Evolutionary conservation across 805 yeast species (phyloP).

Genomic region (Candida boidinii): DNA sequence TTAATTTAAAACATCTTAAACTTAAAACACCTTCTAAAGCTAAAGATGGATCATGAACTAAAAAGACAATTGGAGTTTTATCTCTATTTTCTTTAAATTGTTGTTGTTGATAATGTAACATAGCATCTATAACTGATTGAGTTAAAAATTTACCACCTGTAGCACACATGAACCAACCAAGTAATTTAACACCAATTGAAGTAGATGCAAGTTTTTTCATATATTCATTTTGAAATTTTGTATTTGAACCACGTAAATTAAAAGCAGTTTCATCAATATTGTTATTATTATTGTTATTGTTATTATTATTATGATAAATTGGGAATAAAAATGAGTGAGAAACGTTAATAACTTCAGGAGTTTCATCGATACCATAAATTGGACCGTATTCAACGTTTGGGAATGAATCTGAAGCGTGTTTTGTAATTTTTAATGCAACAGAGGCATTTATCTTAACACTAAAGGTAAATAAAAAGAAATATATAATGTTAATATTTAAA

Average conservation of each 20-base stretch:
- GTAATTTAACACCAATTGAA: constrained; percentile 58
- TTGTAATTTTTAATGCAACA: constrained; percentile 50
- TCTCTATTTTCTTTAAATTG: constrained; percentile 19
- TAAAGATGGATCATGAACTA: constrained; percentile 63
- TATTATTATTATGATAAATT: constrained; percentile 12
- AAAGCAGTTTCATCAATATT: constrained; percentile 28
- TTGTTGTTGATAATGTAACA: constrained; percentile 49
- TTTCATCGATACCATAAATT: constrained; percentile 61
- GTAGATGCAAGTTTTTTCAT: constrained; percentile 51
- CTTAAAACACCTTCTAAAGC: constrained; percentile 54
- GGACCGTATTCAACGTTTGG: constrained; percentile 64
- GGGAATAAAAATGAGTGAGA: constrained; percentile 69
- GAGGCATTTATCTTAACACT: constrained; percentile 41
- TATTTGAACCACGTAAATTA: constrained; percentile 47
- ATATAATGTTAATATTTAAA: too few relatives aligned
- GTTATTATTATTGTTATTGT: constrained; percentile 55
- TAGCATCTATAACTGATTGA: constrained; percentile 56
- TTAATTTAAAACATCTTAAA: constrained; percentile 62
- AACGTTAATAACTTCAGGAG: constrained; percentile 36
- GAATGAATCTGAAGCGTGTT: constrained; percentile 56
- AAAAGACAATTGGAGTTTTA: constrained; percentile 36
- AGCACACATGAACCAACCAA: constrained; percentile 78
- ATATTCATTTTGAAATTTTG: constrained; percentile 60
- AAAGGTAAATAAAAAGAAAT: too few relatives aligned
- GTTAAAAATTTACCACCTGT: constrained; percentile 63